These are phyloP conservation scores for Fusarium robinianum DNA, from an alignment of 2,329 filamentous ascomycete genomes.

Conservation along the genomic window DNA sequence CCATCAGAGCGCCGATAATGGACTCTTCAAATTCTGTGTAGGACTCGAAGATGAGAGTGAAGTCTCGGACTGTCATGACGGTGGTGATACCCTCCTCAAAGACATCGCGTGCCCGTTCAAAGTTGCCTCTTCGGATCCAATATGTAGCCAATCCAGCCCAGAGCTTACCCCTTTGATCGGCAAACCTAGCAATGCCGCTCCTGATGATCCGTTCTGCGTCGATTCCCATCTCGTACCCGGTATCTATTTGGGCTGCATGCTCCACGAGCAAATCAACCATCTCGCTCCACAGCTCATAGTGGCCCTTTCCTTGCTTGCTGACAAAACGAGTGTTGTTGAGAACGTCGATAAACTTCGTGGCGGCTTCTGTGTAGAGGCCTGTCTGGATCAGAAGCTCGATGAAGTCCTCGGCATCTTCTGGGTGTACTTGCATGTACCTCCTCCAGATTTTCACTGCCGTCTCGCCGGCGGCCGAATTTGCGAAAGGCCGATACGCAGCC, in stretches of 20 bases:
- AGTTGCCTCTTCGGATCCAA: slow-evolving; percentile 91
- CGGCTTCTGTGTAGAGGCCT: slow-evolving; percentile 86
- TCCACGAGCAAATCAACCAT: slow-evolving; percentile 95
- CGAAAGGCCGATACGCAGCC: slow-evolving; percentile 88
- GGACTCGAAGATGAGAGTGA: slow-evolving; percentile 93
- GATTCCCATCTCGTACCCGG: slow-evolving; percentile 78
- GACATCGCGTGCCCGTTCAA: slow-evolving; percentile 88
- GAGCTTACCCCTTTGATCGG: slow-evolving; percentile 90
- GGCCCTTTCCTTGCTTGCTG: slow-evolving; percentile 92
- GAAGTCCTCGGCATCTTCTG: slow-evolving; percentile 93
- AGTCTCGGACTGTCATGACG: slow-evolving; percentile 98
- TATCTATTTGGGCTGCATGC: slow-evolving; percentile 84
- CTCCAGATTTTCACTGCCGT: slow-evolving; percentile 94
- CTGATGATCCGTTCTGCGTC: slow-evolving; percentile 91
- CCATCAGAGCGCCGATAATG: slow-evolving; percentile 89
- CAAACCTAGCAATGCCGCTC: slow-evolving; percentile 87
- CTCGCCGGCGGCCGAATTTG: slow-evolving; percentile 84
- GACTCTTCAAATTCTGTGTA: slow-evolving; percentile 98
- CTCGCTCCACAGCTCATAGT: slow-evolving; percentile 96
- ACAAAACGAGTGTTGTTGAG: slow-evolving; percentile 88
- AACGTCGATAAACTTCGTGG: slow-evolving; percentile 87
- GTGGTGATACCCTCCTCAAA: slow-evolving; percentile 97
- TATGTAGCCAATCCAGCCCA: slow-evolving; percentile 96
- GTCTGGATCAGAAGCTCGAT: slow-evolving; percentile 85
- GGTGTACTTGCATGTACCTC: slow-evolving; percentile 95